phyloP scores from a whole-genome alignment of 352 stramenopile genomes.

The Thalassiosira hispida region DNA sequence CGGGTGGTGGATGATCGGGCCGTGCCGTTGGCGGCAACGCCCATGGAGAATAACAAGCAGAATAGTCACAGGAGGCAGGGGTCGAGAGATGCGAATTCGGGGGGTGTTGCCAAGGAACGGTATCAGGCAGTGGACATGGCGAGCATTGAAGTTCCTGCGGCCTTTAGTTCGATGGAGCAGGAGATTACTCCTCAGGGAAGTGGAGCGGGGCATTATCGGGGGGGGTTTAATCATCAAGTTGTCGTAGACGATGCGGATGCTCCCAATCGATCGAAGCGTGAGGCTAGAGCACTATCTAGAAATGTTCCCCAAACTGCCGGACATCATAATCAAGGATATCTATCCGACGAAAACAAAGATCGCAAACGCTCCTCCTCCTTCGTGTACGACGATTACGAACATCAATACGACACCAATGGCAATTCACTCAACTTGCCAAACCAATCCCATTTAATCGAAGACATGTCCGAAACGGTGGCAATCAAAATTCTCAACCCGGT shows the following conservation, averaged over 20 bases:
- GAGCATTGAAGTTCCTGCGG: slow-evolving; percentile 53
- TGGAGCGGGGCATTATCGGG: background rate
- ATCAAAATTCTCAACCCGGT: slow-evolving; percentile 98
- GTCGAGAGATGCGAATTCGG: too few relatives aligned
- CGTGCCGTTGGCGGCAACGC: background rate
- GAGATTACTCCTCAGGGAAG: slow-evolving; percentile 11
- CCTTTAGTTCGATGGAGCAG: slow-evolving; percentile 43
- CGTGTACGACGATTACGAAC: background rate
- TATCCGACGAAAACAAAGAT: background rate
- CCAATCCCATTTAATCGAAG: slow-evolving; percentile 26
- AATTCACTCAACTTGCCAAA: background rate
- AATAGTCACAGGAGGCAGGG: too few relatives aligned
- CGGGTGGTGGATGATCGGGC: slow-evolving; percentile 12
- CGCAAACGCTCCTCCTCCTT: background rate
- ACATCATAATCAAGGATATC: background rate
- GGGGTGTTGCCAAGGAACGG: slow-evolving; percentile 4
- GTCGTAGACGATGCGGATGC: slow-evolving; percentile 77
- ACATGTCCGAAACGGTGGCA: slow-evolving; percentile 86
- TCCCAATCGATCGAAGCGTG: slow-evolving; percentile 69
- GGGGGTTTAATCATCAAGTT: slow-evolving; percentile 32
- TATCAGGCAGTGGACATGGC: slow-evolving; percentile 56
- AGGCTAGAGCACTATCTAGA: slow-evolving; percentile 54
- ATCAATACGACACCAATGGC: background rate
- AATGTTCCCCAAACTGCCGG: slow-evolving; percentile 13
- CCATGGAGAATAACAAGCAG: background rate